These are phyloP conservation scores for Mortierella sp. DNA, from an alignment of 371 early-diverging fungal genomes.

Conservation along the genomic window DNA sequence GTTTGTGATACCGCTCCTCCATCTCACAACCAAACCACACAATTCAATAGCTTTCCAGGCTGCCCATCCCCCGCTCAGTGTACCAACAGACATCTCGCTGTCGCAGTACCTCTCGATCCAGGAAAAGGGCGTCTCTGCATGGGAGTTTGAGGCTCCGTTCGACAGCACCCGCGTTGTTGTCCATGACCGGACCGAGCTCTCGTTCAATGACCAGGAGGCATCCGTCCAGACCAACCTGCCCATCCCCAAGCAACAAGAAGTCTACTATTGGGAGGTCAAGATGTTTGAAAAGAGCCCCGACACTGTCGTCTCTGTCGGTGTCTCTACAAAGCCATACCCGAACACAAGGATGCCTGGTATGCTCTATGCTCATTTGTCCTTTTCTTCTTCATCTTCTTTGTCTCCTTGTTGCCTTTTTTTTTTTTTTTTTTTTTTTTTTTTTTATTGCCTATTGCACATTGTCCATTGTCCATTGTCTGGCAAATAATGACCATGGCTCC, in stretches of 20 bases:
- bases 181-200: conserved; percentile 80
- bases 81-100: conserved; percentile 74
- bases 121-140: conserved; percentile 87
- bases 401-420: not conserved
- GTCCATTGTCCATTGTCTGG: not conserved
- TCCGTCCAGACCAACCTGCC: conserved; percentile 87
- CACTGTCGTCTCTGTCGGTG: conserved; percentile 72
- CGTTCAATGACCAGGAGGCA: conserved; percentile 74
- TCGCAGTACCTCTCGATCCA: conserved; percentile 76
- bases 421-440: not conserved
- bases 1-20: too few species aligned
- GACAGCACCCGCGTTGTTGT: conserved; percentile 68
- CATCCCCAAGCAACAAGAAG: conserved; percentile 80
- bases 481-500: conserved; percentile 2
- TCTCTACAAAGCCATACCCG: conserved; percentile 77
- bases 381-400: not conserved
- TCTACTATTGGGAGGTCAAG: conserved; percentile 82
- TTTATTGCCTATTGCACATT: not conserved
- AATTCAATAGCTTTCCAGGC: conserved; percentile 55
- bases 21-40: too few species aligned
- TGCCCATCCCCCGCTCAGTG: conserved; percentile 68
- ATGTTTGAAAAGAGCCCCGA: conserved; percentile 69
- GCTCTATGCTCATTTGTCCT: not conserved
- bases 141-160: conserved; percentile 82
- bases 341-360: conserved; percentile 73